Percentiles rank a stretch among this genome's conserved stretches.
Conservation (phyloP, 2,329 filamentous ascomycete species). For the Talaromyces piceae region DNA sequence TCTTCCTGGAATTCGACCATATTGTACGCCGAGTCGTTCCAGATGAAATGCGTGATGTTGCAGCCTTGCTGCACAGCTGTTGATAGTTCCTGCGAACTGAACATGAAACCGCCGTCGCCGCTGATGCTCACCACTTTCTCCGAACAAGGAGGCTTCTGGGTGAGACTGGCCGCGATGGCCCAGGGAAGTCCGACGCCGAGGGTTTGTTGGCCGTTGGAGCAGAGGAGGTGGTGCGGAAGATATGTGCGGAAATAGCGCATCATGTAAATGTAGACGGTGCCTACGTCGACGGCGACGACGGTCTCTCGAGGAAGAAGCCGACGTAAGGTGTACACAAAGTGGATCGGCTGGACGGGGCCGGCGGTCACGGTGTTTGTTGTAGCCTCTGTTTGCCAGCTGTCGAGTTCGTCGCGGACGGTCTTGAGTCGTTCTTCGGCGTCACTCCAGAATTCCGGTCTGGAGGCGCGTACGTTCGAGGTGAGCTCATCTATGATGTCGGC, state of each 20-base stretch:
- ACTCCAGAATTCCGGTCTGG: slow-evolving; percentile 6
- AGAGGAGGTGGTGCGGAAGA: slow-evolving; percentile 9
- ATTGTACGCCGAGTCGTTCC: slow-evolving; percentile 10
- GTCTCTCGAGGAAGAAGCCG: slow-evolving; percentile 4
- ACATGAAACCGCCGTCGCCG: slow-evolving; percentile 11
- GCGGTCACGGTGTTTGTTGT: background rate
- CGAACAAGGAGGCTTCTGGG: slow-evolving; percentile 6
- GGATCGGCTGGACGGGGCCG: slow-evolving; percentile 4
- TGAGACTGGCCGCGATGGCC: slow-evolving; percentile 8
- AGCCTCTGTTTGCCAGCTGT: slow-evolving; percentile 5
- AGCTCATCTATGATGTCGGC: slow-evolving; percentile 10
- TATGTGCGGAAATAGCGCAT: slow-evolving; percentile 11
- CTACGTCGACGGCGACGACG: slow-evolving; percentile 9
- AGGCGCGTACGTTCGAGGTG: slow-evolving; percentile 5
- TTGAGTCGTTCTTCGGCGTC: slow-evolving; percentile 5
- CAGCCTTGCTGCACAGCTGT: slow-evolving; percentile 9
- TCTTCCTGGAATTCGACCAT: slow-evolving; percentile 12
- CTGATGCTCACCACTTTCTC: slow-evolving; percentile 10
- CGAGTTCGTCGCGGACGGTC: slow-evolving; percentile 8
- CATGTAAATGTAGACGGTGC: slow-evolving; percentile 11
- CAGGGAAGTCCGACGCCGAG: slow-evolving; percentile 8
- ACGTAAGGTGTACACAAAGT: slow-evolving; percentile 9
- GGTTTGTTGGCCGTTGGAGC: slow-evolving; percentile 10
- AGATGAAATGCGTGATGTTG: slow-evolving; percentile 12
- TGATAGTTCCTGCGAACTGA: slow-evolving; percentile 8